A percentile compares a stretch with the other conserved stretches of the same genome.
Conservation (phyloP, 1,139 yeast genomes). For the Diutina mesorugosa region DNA sequence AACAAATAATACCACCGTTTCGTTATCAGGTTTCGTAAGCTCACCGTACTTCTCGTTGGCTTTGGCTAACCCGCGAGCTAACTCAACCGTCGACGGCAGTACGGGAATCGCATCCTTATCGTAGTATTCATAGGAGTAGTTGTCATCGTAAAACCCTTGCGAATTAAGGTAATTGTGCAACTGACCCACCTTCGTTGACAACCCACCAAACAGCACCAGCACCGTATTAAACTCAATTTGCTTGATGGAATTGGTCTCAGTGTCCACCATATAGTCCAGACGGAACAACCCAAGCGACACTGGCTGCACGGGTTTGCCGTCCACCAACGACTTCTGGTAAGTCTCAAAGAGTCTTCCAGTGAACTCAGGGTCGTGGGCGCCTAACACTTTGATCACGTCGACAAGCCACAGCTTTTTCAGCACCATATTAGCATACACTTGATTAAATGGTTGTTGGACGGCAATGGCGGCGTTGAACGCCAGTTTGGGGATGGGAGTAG, state of each 20-base stretch:
- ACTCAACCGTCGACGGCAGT: conserved; percentile 45
- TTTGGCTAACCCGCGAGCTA: conserved; percentile 61
- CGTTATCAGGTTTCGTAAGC: conserved; percentile 7
- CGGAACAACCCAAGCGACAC: conserved; percentile 77
- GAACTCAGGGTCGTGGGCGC: conserved; percentile 57
- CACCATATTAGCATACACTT: conserved; percentile 59
- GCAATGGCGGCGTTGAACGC: conserved; percentile 55
- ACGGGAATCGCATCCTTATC: conserved; percentile 43
- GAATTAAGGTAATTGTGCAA: conserved; percentile 57
- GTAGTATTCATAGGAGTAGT: conserved; percentile 26
- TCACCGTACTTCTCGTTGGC: conserved; percentile 43
- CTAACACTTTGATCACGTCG: conserved; percentile 38
- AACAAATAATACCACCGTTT: conserved; percentile 58
- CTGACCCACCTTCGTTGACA: conserved; percentile 68
- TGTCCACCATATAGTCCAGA: conserved; percentile 77
- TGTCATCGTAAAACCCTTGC: conserved; percentile 36
- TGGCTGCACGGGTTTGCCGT: conserved; percentile 39
- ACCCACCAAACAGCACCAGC: conserved; percentile 89
- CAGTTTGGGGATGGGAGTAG: conserved; percentile 70
- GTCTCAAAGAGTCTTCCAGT: conserved; percentile 67
- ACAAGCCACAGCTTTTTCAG: conserved; percentile 46
- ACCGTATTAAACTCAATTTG: conserved; percentile 96
- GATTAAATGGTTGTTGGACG: conserved; percentile 63
- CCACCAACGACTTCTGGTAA: conserved; percentile 39
- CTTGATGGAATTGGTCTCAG: conserved; percentile 36